Evolutionary conservation across 441 rosid genomes (phyloP).

Genomic region (Melastoma candidum): DNA sequence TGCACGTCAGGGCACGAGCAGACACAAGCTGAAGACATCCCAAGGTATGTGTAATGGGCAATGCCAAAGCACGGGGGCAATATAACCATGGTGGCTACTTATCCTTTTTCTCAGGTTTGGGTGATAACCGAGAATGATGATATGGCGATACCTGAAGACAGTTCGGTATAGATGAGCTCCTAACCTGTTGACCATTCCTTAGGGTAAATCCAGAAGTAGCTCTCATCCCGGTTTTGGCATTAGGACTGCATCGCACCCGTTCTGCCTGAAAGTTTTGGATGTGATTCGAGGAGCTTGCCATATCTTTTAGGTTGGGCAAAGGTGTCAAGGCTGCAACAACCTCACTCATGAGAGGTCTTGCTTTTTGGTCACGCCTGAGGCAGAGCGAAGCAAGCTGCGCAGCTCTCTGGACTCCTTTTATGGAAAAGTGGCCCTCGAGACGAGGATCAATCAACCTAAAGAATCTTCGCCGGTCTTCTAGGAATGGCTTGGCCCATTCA

Average conservation of each 20-base stretch:
- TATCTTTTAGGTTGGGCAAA: conserved; percentile 33
- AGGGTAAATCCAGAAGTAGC: conserved; percentile 21
- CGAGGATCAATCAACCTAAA: conserved; percentile 28
- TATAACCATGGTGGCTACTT: no score
- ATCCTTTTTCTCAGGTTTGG: no score
- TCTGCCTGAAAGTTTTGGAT: conserved; percentile 33
- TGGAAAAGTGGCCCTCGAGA: conserved; percentile 23
- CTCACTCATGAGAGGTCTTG: conserved; percentile 34
- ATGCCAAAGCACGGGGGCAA: no score
- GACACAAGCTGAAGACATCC: no score
- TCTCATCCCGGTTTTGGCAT: conserved; percentile 24
- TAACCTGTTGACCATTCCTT: conserved; percentile 28
- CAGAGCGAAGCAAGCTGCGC: conserved; percentile 25
- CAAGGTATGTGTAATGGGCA: no score
- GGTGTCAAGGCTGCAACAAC: conserved; percentile 30
- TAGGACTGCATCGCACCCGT: conserved; percentile 21
- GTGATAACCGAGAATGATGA: conserved; percentile 12
- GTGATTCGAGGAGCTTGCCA: conserved; percentile 41
- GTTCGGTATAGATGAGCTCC: conserved; percentile 33
- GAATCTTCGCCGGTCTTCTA: conserved; percentile 26
- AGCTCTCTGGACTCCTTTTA: conserved; percentile 23
- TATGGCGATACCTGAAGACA: conserved; percentile 29
- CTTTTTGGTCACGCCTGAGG: conserved; percentile 25
- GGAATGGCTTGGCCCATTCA: conserved; percentile 32
- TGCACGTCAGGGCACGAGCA: no score